phyloP scores from a whole-genome alignment of 495 filamentous ascomycete species.

The Wilcoxina mikolae region DNA sequence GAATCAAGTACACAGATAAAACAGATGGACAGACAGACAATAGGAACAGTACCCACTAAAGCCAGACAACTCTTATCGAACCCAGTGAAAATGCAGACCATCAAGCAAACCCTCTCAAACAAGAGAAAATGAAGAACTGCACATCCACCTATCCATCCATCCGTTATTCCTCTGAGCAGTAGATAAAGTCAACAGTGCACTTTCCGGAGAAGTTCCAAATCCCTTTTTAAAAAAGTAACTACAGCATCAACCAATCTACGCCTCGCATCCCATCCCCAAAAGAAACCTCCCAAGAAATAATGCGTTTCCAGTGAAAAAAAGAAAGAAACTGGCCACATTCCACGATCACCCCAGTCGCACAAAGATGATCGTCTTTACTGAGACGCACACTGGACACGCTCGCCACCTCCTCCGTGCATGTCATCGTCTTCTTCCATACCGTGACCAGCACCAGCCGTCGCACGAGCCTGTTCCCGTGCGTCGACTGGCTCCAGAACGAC shows the following conservation, averaged over 20 bases:
- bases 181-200: neutral
- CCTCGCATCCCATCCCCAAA: neutral
- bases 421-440: slow-evolving; percentile 78
- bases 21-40: too few species aligned
- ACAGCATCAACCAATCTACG: slow-evolving; percentile 5
- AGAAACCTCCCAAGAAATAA: slow-evolving; percentile 2
- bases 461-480: slow-evolving; percentile 50
- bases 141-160: neutral
- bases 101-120: neutral
- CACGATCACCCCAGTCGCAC: neutral
- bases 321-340: neutral
- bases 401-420: slow-evolving; percentile 55
- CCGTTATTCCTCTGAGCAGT: neutral
- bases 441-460: slow-evolving; percentile 29
- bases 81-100: neutral
- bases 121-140: too few species aligned
- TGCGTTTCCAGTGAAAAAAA: neutral
- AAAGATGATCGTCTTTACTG: slow-evolving; percentile 47
- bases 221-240: slow-evolving; percentile 2
- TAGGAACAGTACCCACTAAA: neutral
- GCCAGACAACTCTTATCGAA: too few species aligned
- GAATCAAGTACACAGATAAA: too few species aligned
- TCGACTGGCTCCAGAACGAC: slow-evolving; percentile 71
- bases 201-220: neutral
- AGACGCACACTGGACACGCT: slow-evolving; percentile 93